Conservation (phyloP, 306 rosid species). For the Fragaria nilgerrensis region DNA sequence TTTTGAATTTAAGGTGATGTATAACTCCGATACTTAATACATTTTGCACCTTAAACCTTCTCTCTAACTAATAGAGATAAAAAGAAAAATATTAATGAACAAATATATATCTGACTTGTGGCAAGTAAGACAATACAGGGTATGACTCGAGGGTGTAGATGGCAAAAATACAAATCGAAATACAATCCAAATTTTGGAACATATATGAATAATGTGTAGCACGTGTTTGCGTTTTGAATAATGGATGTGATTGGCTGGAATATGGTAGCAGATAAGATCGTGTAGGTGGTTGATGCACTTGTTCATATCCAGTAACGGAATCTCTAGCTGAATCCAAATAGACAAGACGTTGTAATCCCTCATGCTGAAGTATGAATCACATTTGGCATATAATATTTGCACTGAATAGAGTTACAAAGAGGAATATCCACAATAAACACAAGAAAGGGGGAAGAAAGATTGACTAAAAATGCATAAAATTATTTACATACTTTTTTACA, state of each 20-base stretch:
- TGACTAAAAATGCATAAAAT: neutral
- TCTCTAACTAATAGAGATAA: neutral
- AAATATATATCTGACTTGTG: neutral
- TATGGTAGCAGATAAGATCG: neutral
- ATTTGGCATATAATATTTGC: neutral
- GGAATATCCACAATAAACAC: neutral
- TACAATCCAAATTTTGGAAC: neutral
- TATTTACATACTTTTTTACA: neutral
- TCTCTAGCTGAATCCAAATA: neutral
- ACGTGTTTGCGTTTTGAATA: neutral
- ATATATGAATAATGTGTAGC: neutral
- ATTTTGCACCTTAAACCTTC: no score
- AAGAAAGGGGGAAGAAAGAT: neutral
- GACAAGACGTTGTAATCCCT: neutral
- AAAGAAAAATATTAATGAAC: no score
- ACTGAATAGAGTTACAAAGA: neutral
- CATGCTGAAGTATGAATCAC: neutral
- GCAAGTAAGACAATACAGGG: neutral
- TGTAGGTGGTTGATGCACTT: neutral
- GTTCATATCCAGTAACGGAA: neutral
- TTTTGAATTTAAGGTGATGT: no score
- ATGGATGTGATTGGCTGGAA: neutral
- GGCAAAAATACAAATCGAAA: neutral
- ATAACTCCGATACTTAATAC: neutral
- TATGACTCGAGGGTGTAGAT: neutral